Percentiles rank a stretch among this genome's conserved stretches.
Evolutionary conservation across 495 filamentous ascomycete genomes (phyloP).

Genomic region (Eremomyces bilateralis): DNA sequence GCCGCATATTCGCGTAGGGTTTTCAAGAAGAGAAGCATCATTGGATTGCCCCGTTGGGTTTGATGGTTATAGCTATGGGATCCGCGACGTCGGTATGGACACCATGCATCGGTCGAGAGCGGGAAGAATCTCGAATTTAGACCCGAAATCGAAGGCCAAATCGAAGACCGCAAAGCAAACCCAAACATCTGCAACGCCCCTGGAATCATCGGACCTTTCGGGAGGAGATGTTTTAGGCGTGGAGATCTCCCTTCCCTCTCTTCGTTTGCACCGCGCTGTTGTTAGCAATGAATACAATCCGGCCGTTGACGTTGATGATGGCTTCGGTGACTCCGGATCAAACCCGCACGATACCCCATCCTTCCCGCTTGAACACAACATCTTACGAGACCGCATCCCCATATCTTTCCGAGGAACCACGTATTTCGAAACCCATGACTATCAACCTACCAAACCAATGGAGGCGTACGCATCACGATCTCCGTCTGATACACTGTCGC

Average conservation of each 20-base stretch:
- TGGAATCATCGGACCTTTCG: slow-evolving; percentile 20
- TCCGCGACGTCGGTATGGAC: slow-evolving; percentile 73
- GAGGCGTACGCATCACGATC: slow-evolving; percentile 63
- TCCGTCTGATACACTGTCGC: slow-evolving; percentile 19
- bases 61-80: slow-evolving; percentile 88
- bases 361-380: slow-evolving; percentile 35
- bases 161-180: slow-evolving; percentile 13
- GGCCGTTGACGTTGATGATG: slow-evolving; percentile 41
- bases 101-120: slow-evolving; percentile 87
- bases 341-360: no score
- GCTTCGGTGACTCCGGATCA: slow-evolving; percentile 33
- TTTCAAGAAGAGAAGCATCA: slow-evolving; percentile 72
- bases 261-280: slow-evolving; percentile 68
- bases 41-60: slow-evolving; percentile 86
- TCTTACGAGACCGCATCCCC: slow-evolving; percentile 83
- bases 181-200: slow-evolving; percentile 37
- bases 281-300: slow-evolving; percentile 74
- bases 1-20: slow-evolving; percentile 69
- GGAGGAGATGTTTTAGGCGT: slow-evolving; percentile 93
- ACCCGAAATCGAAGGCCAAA: slow-evolving; percentile 9
- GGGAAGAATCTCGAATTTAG: slow-evolving; percentile 51
- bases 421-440: slow-evolving; percentile 90
- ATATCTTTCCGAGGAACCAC: slow-evolving; percentile 82
- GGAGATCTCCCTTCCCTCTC: slow-evolving; percentile 72
- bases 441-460: slow-evolving; percentile 68